Percentiles rank a stretch among this genome's conserved stretches.
Evolutionary conservation across 2,329 filamentous ascomycete genomes (phyloP).

Genomic region (Ophiocordyceps camponoti-floridani): DNA sequence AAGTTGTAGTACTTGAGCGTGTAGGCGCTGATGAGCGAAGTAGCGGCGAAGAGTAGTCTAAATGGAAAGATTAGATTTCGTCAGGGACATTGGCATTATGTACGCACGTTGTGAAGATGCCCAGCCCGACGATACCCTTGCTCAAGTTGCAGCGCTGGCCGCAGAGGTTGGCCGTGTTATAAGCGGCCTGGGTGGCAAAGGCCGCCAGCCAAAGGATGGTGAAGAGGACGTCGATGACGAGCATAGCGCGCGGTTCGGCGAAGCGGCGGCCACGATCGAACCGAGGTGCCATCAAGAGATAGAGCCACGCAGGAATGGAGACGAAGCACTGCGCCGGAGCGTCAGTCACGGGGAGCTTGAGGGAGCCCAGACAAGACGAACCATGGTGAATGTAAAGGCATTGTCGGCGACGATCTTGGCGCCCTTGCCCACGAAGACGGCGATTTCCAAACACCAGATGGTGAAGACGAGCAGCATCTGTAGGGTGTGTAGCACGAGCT

Average conservation of each 20-base stretch:
- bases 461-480: slow-evolving; percentile 38
- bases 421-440: slow-evolving; percentile 31
- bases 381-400: slow-evolving; percentile 46
- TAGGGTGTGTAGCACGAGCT: slow-evolving; percentile 36
- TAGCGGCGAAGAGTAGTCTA: slow-evolving; percentile 36
- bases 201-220: slow-evolving; percentile 47
- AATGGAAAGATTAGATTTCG: slow-evolving; percentile 1
- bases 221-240: slow-evolving; percentile 37
- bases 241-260: slow-evolving; percentile 44
- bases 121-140: slow-evolving; percentile 44
- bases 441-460: slow-evolving; percentile 40
- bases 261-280: slow-evolving; percentile 43
- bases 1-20: slow-evolving; percentile 43
- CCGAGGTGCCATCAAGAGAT: slow-evolving; percentile 44
- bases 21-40: slow-evolving; percentile 39
- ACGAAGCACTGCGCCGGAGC: slow-evolving; percentile 37
- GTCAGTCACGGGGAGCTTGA: slow-evolving; percentile 3
- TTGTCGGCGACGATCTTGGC: slow-evolving; percentile 36
- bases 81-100: neutral
- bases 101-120: slow-evolving; percentile 43
- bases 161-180: slow-evolving; percentile 38
- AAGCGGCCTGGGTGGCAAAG: slow-evolving; percentile 47
- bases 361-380: slow-evolving; percentile 16
- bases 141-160: slow-evolving; percentile 38
- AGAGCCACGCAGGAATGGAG: slow-evolving; percentile 44